Conservation (phyloP, 2,329 filamentous ascomycete species). For the Calonectria fujianensis region DNA sequence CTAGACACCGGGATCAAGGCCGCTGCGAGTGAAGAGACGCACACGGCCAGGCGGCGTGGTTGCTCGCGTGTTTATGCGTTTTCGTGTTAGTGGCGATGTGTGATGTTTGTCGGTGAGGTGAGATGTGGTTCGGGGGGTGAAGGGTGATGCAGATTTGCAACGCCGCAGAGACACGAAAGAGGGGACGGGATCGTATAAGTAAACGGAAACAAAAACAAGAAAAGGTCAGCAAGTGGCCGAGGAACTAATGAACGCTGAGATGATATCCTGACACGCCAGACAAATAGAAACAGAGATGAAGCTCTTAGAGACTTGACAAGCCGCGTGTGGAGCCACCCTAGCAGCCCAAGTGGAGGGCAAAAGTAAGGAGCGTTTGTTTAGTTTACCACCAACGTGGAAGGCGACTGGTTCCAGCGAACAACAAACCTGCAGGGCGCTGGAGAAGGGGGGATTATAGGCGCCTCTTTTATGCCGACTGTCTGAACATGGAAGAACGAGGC, state of each 20-base stretch:
- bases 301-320: constrained; percentile 25
- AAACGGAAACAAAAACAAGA: not conserved
- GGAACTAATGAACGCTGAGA: not conserved
- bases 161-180: not conserved
- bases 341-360: constrained; percentile 21
- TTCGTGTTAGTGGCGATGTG: constrained; percentile 15
- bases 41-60: not conserved
- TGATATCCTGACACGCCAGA: constrained; percentile 1
- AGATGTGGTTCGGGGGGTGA: not conserved
- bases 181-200: not conserved
- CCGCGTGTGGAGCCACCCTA: constrained; percentile 25
- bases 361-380: constrained; percentile 27
- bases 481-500: not conserved
- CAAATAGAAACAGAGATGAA: constrained; percentile 19
- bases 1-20: constrained; percentile 7
- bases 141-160: constrained; percentile 18
- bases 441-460: constrained; percentile 3
- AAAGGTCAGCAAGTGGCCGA: not conserved
- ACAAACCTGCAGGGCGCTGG: not conserved
- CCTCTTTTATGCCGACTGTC: constrained; percentile 36
- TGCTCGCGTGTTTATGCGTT: constrained; percentile 17
- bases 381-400: not conserved
- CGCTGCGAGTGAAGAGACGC: not conserved
- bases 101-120: constrained; percentile 15
- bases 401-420: constrained; percentile 7